phyloP scores from a whole-genome alignment of 2,329 filamentous ascomycete species.

The Fusarium circinatum region DNA sequence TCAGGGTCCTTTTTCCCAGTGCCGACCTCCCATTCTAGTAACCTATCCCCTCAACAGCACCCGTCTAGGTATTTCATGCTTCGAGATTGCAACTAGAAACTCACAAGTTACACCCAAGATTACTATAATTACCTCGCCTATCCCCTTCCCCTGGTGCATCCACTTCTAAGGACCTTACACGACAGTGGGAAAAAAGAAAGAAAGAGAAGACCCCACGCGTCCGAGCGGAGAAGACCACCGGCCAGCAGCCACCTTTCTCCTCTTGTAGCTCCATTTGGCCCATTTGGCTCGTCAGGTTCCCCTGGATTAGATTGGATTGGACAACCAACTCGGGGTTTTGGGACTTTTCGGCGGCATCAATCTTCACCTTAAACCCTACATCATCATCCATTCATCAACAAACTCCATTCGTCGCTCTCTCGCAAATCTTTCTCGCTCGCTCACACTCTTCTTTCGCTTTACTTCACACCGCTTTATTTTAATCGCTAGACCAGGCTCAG shows the following conservation, averaged over 20 bases:
- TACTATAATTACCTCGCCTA: conserved; percentile 12
- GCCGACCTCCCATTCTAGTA: neutral
- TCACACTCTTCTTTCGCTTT: conserved; percentile 14
- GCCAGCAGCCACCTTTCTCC: conserved; percentile 37
- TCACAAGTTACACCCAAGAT: neutral
- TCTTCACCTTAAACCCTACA: conserved; percentile 25
- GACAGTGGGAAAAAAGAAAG: conserved; percentile 12
- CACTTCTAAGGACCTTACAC: neutral
- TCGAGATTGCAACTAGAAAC: conserved; percentile 7
- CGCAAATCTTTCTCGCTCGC: conserved; percentile 8
- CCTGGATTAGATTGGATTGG: conserved; percentile 39
- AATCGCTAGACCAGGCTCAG: conserved; percentile 31
- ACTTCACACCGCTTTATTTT: conserved; percentile 16
- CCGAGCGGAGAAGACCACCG: conserved; percentile 35
- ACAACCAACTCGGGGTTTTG: conserved; percentile 30
- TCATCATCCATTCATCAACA: conserved; percentile 24
- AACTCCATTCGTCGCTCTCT: conserved; percentile 14
- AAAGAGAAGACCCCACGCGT: conserved; percentile 40
- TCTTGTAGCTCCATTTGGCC: conserved; percentile 27
- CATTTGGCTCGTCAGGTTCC: conserved; percentile 32
- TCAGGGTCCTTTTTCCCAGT: conserved; percentile 10
- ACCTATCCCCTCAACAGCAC: neutral
- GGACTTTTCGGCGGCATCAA: conserved; percentile 32
- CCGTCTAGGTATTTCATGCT: neutral
- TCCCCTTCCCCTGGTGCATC: neutral